phyloP scores from a whole-genome alignment of 345 rosid genomes.

The Lumnitzera racemosa region DNA sequence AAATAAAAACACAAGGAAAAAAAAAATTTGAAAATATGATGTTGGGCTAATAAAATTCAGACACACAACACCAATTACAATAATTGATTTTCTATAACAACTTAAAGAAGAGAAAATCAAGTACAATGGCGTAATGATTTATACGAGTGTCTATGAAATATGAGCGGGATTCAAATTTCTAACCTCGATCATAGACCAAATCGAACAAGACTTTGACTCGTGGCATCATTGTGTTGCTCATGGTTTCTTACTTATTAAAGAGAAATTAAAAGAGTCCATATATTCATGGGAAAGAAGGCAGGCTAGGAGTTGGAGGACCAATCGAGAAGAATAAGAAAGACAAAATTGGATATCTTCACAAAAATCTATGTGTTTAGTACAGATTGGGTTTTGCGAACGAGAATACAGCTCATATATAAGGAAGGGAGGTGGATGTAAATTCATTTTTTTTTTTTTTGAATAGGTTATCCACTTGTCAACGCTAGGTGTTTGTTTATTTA shows the following conservation, averaged over 20 bases:
- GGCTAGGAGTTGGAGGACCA: no score
- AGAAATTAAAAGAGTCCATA: neutral
- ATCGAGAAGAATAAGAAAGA: neutral
- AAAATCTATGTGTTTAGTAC: no score
- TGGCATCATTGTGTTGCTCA: constrained; percentile 40
- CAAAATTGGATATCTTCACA: neutral
- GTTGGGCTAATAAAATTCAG: neutral
- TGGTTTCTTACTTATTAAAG: neutral
- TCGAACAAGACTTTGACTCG: constrained; percentile 26
- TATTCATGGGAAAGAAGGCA: no score
- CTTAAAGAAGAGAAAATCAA: no score
- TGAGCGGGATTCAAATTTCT: neutral
- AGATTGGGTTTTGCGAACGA: no score
- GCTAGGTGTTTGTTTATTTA: neutral
- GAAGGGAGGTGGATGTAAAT: no score
- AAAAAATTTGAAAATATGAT: neutral
- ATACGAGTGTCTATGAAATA: neutral
- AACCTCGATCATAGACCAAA: constrained; percentile 35
- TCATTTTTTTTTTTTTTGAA: no score
- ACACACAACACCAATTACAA: neutral
- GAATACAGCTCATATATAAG: no score
- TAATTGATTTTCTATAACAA: no score
- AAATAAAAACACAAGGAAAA: neutral
- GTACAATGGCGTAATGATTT: neutral
- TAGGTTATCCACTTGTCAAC: constrained; percentile 3